Conservation (phyloP, 2,329 filamentous ascomycete genomes). For the Aspergillus sp. region DNA sequence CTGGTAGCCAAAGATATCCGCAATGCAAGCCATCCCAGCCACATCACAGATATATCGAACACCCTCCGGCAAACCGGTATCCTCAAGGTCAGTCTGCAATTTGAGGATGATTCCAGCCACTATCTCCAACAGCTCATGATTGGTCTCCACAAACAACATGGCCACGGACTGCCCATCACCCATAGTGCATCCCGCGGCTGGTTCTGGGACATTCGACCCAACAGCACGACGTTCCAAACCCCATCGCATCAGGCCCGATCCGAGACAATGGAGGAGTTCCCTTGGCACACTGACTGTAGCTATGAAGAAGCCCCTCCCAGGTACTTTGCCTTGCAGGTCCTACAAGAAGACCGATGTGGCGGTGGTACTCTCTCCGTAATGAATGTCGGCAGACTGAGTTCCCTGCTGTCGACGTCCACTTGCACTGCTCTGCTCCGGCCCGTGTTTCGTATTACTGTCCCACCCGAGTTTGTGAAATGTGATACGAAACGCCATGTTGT, state of each 20-base stretch:
- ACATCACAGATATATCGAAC: too few species aligned
- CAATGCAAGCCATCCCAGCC: too few species aligned
- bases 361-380: slow-evolving; percentile 46
- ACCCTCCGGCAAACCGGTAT: slow-evolving; percentile 27
- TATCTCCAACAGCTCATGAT: slow-evolving; percentile 41
- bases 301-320: slow-evolving; percentile 43
- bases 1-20: too few species aligned
- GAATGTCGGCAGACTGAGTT: slow-evolving; percentile 33
- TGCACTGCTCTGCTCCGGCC: slow-evolving; percentile 24
- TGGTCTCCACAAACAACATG: slow-evolving; percentile 36
- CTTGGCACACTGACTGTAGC: slow-evolving; percentile 51
- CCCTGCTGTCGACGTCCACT: slow-evolving; percentile 28
- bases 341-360: slow-evolving; percentile 43
- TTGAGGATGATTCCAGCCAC: slow-evolving; percentile 34
- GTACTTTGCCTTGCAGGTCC: slow-evolving; percentile 48
- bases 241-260: slow-evolving; percentile 41
- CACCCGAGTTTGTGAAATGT: slow-evolving; percentile 37
- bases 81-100: slow-evolving; percentile 40
- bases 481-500: slow-evolving; percentile 18
- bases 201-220: slow-evolving; percentile 50
- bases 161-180: slow-evolving; percentile 44
- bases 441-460: slow-evolving; percentile 38
- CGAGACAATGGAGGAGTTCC: slow-evolving; percentile 48
- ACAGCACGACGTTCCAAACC: slow-evolving; percentile 30
- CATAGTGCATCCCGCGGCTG: slow-evolving; percentile 47